Evolutionary conservation across 2,329 filamentous ascomycete genomes (phyloP), one percentile per base, ranked within the genome.

Genomic region (Hysterium pulicare): DNA sequence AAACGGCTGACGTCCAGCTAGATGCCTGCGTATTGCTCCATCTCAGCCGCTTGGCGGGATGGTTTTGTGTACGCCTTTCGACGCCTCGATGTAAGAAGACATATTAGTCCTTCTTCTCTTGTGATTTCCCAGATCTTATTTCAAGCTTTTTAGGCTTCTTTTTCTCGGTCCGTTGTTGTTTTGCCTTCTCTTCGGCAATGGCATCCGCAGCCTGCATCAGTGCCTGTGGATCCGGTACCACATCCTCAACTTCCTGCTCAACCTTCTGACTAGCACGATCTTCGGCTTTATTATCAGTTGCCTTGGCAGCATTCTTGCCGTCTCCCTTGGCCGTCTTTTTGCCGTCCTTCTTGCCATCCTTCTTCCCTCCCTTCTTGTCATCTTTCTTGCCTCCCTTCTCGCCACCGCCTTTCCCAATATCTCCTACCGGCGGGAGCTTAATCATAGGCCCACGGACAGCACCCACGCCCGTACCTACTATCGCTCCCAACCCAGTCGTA

Each of bases 371-470:
- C 39, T 44, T 30, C 23, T 37, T 17, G n/a, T 22, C 33, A 26
- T 51, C 38, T 5, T 40, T 38, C n/a, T 50, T 40, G n/a, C 31
- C 38, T 4, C 34, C 47, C 13, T 45, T 47, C 24, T 42, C 38
- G 15, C 41, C 47, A n/a, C 22, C 30, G 19, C 7, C 30, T 28
- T 42, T 48, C 15, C 33, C 48, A 31, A 44, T 51, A 1, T 46
- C 53, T 28, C 48, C 24, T 22, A 52, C 34, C 34, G 51, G 48
- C 4, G 53, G 51, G 38, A 71, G 43, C 52, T 68, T 71, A 17
- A 72, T 63, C 53, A 62, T 71, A 10, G 70, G 70, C 24, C 70
- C 70, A 53, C 69, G 65, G 11, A 68, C 57, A 8, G 64, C 64
- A 3, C 70, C 70, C 8, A 67, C 66, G 0, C 68, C 70, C 3